Evolutionary conservation across 176 grass and related monocot species (phyloP).

Genomic region (Rhynchospora pubera): DNA sequence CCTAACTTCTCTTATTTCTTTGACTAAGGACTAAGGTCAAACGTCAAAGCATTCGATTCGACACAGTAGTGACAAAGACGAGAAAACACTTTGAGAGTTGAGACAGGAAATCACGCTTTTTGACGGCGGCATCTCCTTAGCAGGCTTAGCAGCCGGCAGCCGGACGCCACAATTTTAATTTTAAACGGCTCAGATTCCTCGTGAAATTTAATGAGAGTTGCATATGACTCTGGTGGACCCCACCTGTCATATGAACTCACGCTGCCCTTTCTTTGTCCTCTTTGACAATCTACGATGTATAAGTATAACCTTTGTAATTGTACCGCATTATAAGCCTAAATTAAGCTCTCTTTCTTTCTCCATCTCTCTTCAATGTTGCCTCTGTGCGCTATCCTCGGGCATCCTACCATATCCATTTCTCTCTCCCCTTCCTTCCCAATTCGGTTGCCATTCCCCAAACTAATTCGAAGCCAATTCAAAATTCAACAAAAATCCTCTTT

Average conservation of each 20-base stretch:
- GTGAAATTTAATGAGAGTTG: background rate
- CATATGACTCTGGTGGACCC: background rate
- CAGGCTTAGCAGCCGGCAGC: too few species aligned
- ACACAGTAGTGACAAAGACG: too few species aligned
- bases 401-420: background rate
- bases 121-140: too few species aligned
- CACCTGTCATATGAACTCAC: background rate
- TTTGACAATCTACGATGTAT: background rate
- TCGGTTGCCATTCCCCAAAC: background rate
- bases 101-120: too few species aligned
- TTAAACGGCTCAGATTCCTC: background rate
- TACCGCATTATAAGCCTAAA: background rate
- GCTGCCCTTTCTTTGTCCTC: background rate
- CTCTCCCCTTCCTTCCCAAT: background rate
- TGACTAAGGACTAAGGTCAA: too few species aligned
- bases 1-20: too few species aligned
- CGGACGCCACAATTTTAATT: background rate
- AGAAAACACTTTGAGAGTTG: too few species aligned
- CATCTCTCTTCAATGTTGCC: background rate
- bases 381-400: background rate
- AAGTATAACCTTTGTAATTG: background rate
- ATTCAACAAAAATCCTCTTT: background rate
- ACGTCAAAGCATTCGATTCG: too few species aligned
- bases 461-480: background rate
- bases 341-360: background rate